These are phyloP conservation scores for Calonectria crousiana DNA, from an alignment of 2,329 filamentous ascomycete genomes.

Conservation along the genomic window DNA sequence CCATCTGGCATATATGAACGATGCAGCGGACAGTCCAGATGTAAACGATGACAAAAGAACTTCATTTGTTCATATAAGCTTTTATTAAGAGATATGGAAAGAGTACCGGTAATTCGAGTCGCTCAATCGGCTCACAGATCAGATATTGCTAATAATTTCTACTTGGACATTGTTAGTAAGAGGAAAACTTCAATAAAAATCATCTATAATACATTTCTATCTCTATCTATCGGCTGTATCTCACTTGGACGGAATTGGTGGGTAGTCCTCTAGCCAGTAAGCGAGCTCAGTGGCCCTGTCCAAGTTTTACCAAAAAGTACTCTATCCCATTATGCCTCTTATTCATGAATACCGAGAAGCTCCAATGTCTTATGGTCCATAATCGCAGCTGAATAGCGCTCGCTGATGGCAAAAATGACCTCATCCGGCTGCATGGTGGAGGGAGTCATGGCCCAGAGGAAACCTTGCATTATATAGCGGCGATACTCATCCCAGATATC, in stretches of 20 bases:
- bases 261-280: too few relatives aligned
- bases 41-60: too few relatives aligned
- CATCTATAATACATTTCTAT: neutral
- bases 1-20: too few relatives aligned
- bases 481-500: slow-evolving; percentile 23
- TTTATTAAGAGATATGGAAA: too few relatives aligned
- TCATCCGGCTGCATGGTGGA: slow-evolving; percentile 22
- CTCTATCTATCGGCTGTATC: neutral
- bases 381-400: slow-evolving; percentile 18
- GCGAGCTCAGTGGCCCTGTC: too few relatives aligned
- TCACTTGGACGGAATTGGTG: too few relatives aligned
- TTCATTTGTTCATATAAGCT: too few relatives aligned
- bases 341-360: slow-evolving; percentile 13
- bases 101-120: too few relatives aligned
- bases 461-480: slow-evolving; percentile 23
- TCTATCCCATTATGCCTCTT: neutral
- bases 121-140: too few relatives aligned
- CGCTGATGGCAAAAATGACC: slow-evolving; percentile 15
- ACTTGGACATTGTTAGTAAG: neutral
- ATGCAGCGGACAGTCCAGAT: too few relatives aligned
- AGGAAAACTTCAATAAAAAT: neutral
- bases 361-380: slow-evolving; percentile 22
- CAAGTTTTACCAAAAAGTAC: neutral
- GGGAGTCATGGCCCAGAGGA: slow-evolving; percentile 23
- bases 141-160: too few relatives aligned